A percentile compares a stretch with the other conserved stretches of the same genome.
These are phyloP conservation scores for Zopfochytrium polystomum DNA, from an alignment of 371 early-diverging fungal species.

Conservation along the genomic window DNA sequence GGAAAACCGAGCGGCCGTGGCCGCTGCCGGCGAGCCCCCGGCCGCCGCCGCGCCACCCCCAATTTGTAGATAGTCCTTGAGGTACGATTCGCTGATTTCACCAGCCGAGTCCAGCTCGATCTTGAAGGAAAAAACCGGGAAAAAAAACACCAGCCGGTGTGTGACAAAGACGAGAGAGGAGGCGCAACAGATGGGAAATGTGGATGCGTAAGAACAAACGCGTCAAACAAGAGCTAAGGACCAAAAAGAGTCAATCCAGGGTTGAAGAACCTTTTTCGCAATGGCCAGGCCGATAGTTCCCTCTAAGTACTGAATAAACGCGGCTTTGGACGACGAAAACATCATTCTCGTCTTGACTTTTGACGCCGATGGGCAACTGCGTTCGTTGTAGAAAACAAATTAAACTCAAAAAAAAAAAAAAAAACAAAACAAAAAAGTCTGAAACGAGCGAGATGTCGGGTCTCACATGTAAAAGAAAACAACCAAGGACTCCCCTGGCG, in stretches of 20 bases:
- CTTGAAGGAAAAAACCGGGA: background rate
- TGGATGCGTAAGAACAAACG: no score
- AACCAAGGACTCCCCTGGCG: no score
- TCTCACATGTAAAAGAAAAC: constrained; percentile 1
- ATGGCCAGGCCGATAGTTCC: constrained; percentile 4
- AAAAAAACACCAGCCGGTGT: no score
- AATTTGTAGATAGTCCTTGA: background rate
- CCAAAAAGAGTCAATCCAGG: background rate
- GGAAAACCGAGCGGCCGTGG: background rate
- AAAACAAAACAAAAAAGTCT: no score
- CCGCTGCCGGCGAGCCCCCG: background rate
- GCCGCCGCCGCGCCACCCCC: no score
- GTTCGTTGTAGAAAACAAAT: no score
- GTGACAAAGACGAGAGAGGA: no score
- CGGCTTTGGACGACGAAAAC: constrained; percentile 70
- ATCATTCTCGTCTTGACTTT: constrained; percentile 83
- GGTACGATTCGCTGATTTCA: background rate
- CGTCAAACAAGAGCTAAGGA: constrained; percentile 2
- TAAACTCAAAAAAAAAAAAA: no score
- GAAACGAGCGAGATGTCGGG: no score
- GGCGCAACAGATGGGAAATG: no score
- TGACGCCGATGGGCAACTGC: constrained; percentile 67
- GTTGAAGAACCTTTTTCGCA: background rate
- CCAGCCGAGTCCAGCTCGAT: background rate
- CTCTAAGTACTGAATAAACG: constrained; percentile 58